Base-by-base conservation (phyloP, 2,329 filamentous ascomycete genomes). In the Claviceps lovelessii region DNA sequence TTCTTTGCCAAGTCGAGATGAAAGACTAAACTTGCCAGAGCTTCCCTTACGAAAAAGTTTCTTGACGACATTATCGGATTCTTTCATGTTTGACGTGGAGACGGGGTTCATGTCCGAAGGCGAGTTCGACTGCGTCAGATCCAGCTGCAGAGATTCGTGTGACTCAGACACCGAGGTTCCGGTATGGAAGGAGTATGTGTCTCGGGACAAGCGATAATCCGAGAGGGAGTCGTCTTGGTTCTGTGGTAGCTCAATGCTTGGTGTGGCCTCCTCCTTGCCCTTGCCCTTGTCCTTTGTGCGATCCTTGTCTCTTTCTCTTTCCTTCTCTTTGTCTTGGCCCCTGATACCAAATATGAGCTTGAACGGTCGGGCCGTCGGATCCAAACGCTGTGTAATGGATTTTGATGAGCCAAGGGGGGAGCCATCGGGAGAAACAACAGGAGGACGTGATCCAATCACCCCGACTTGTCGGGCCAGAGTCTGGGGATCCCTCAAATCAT, bases 291-390 rank as follows among this genome's bases (percentile, higher is more conserved):
- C 69, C 55, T 64, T 71, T 17, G 64, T 59, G 41, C 62, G 62
- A 29, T 65, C 65, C 53, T 50, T 68, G 56, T 51, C 64, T 37
- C 54, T 57, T 28, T 63, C 67, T 45, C 54, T 67, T 37, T 72
- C 69, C 54, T 49, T 49, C 29, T 49, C 47, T 49, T 70, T 71
- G 4, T 71, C 67, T 61, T 70, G 68, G 66, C 58, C 69, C 58
- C 61, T 70, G 10, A 49, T 53, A 17, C 76, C 74, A 61, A 83
- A 80, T 56, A 93, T 80, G 42, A 83, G 78, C 69, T 86, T 91
- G 66, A 97, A 97, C 0, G 86, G 88, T 9, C 90, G 90, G 0
- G 91, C 93, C 7, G 88, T 81, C 8, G 93, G 93, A 63, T 98
- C 97, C 33, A 97, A 76, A 62, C 69, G 83, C 71, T 67, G 83